Conservation (phyloP, 2,329 filamentous ascomycete species). For the Aspergillus ochraceoroseus region DNA sequence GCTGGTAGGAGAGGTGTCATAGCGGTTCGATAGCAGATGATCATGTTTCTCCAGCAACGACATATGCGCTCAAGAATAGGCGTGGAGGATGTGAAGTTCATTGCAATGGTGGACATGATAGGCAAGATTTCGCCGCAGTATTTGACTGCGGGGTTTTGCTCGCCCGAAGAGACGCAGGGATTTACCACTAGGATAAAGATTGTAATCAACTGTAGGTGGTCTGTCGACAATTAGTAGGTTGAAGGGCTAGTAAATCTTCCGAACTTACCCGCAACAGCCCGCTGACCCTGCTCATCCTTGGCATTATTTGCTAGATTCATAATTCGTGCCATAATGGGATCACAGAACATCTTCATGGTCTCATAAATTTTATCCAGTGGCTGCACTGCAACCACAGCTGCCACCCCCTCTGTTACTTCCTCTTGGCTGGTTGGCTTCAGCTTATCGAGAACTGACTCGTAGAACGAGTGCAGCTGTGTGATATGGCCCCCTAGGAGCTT, state of each 20-base stretch:
- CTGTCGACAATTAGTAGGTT: conserved; percentile 45
- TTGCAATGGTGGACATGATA: conserved; percentile 76
- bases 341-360: conserved; percentile 85
- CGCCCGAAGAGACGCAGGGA: conserved; percentile 65
- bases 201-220: conserved; percentile 87
- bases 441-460: conserved; percentile 80
- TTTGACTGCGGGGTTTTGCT: conserved; percentile 85
- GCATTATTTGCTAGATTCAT: conserved; percentile 84
- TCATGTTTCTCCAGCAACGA: conserved; percentile 93
- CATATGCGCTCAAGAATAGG: conserved; percentile 92
- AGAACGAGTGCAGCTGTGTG: conserved; percentile 82
- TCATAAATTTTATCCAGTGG: conserved; percentile 73
- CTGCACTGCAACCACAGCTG: conserved; percentile 83
- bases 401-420: conserved; percentile 93
- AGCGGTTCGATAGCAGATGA: conserved; percentile 87
- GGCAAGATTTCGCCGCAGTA: conserved; percentile 95
- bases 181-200: conserved; percentile 76
- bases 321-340: conserved; percentile 78
- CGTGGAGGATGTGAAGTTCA: conserved; percentile 77
- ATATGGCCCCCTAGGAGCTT: conserved; percentile 79
- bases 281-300: conserved; percentile 73
- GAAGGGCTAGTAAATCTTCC: too few species aligned
- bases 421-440: conserved; percentile 84
- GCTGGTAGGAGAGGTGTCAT: conserved; percentile 79
- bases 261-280: conserved; percentile 69